Conservation (phyloP, 2,329 filamentous ascomycete genomes). For the Colletotrichum orchidophilum region DNA sequence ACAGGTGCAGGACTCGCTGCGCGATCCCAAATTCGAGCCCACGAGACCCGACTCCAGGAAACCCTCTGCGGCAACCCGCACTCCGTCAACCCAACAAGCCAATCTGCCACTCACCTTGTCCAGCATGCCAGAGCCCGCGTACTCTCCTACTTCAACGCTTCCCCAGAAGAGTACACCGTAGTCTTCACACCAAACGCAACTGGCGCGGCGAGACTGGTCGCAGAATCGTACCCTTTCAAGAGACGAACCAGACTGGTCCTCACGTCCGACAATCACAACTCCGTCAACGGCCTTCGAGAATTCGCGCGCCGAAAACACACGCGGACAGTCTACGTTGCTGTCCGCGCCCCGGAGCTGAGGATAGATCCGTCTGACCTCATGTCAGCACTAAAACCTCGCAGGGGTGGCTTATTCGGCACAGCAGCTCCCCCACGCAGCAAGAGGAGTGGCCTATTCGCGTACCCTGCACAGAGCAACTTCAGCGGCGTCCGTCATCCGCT, state of each 20-base stretch:
- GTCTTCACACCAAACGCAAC: conserved; percentile 53
- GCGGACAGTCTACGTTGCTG: conserved; percentile 43
- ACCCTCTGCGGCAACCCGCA: conserved; percentile 51
- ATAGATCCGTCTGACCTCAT: conserved; percentile 39
- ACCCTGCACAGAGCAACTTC: conserved; percentile 57
- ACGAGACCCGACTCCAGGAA: conserved; percentile 41
- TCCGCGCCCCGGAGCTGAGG: conserved; percentile 40
- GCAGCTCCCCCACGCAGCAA: not conserved
- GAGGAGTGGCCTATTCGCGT: conserved; percentile 51
- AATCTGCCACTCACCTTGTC: conserved; percentile 44
- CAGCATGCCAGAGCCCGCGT: conserved; percentile 44
- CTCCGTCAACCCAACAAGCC: conserved; percentile 49
- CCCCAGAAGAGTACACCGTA: conserved; percentile 48
- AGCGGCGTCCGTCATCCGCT: conserved; percentile 53
- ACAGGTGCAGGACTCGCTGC: conserved; percentile 49
- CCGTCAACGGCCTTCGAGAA: conserved; percentile 49
- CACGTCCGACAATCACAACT: conserved; percentile 54
- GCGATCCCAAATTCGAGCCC: conserved; percentile 43
- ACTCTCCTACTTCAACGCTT: conserved; percentile 46
- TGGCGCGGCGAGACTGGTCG: conserved; percentile 49
- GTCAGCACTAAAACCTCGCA: conserved; percentile 36
- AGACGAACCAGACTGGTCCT: conserved; percentile 42
- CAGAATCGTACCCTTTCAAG: conserved; percentile 49
- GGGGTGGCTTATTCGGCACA: not conserved
- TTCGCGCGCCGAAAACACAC: conserved; percentile 42